Conservation (phyloP, 75 land plant species). For the Pseudotsuga menziesii region DNA sequence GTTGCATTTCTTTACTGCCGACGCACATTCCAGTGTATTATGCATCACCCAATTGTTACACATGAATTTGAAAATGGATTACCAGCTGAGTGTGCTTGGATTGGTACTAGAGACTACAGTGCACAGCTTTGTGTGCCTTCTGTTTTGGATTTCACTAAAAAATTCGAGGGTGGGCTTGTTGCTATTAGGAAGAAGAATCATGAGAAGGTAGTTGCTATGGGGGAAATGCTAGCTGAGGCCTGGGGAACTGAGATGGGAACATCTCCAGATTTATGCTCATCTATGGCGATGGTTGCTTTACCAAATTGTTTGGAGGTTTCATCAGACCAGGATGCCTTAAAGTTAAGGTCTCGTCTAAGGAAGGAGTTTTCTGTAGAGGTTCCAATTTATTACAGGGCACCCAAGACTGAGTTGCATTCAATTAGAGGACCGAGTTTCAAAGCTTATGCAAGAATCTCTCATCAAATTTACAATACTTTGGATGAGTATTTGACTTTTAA, state of each 20-base stretch:
- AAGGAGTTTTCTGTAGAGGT: slow-evolving; percentile 64
- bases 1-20: slow-evolving; percentile 70
- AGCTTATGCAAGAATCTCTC: slow-evolving; percentile 86
- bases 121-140: slow-evolving; percentile 75
- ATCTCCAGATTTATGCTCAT: slow-evolving; percentile 64
- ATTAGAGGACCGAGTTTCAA: slow-evolving; percentile 14
- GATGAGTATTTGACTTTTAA: slow-evolving; percentile 67
- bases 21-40: slow-evolving; percentile 7
- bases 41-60: slow-evolving; percentile 89
- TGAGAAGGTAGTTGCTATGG: slow-evolving; percentile 71
- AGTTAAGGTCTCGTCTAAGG: slow-evolving; percentile 61
- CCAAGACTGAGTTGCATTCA: slow-evolving; percentile 8
- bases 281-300: slow-evolving; percentile 89
- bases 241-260: slow-evolving; percentile 86
- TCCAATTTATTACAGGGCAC: slow-evolving; percentile 50
- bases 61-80: slow-evolving; percentile 82
- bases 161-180: slow-evolving; percentile 66
- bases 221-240: slow-evolving; percentile 69
- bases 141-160: slow-evolving; percentile 55
- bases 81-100: slow-evolving; percentile 73
- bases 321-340: slow-evolving; percentile 57
- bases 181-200: slow-evolving; percentile 64
- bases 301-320: slow-evolving; percentile 40
- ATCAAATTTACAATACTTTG: slow-evolving; percentile 77
- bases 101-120: slow-evolving; percentile 94